These are phyloP conservation scores for Mycosphaerelloides madeirae DNA, from an alignment of 2,329 filamentous ascomycete species.

Conservation along the genomic window DNA sequence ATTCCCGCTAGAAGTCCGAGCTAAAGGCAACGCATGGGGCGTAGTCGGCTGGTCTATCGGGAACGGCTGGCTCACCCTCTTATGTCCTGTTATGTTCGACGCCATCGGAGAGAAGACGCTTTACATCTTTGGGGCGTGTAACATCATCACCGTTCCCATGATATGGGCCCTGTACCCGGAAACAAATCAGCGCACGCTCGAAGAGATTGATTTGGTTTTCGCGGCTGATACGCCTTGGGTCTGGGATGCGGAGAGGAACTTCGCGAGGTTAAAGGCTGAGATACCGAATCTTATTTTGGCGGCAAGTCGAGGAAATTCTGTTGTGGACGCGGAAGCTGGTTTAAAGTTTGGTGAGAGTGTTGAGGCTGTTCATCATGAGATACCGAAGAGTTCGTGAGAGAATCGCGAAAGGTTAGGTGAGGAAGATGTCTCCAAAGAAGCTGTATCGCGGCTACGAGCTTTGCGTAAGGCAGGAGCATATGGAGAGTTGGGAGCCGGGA, in stretches of 20 bases:
- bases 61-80: slow-evolving; percentile 54
- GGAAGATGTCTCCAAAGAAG: too few relatives aligned
- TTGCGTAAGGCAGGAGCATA: too few relatives aligned
- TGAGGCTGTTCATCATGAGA: slow-evolving; percentile 12
- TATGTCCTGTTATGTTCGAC: slow-evolving; percentile 53
- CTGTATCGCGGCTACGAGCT: too few relatives aligned
- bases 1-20: slow-evolving; percentile 65
- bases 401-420: too few relatives aligned
- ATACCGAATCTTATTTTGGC: slow-evolving; percentile 42
- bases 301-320: slow-evolving; percentile 26
- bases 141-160: slow-evolving; percentile 61
- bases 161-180: slow-evolving; percentile 72
- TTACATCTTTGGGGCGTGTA: slow-evolving; percentile 67
- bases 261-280: slow-evolving; percentile 57
- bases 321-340: slow-evolving; percentile 24
- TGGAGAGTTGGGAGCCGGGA: too few relatives aligned
- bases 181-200: slow-evolving; percentile 64
- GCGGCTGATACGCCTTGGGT: slow-evolving; percentile 62
- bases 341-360: slow-evolving; percentile 12
- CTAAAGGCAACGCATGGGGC: slow-evolving; percentile 71
- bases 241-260: slow-evolving; percentile 66
- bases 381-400: slow-evolving; percentile 7
- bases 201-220: slow-evolving; percentile 72
- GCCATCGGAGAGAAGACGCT: slow-evolving; percentile 65
- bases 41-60: slow-evolving; percentile 73